phyloP scores from a whole-genome alignment of 2,329 filamentous ascomycete species.

The Aspergillus flavus region DNA sequence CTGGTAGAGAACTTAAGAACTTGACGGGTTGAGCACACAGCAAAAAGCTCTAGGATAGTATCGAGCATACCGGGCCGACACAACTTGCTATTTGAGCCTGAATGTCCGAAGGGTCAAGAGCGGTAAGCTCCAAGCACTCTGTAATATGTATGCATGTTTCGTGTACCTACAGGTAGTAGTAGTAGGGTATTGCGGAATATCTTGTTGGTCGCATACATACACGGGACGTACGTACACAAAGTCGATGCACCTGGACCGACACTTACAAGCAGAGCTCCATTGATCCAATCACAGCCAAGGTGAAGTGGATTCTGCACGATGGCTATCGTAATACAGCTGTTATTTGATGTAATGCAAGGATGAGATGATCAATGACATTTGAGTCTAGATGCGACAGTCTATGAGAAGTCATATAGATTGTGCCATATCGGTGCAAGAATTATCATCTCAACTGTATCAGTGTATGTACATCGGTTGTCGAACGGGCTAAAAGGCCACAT shows the following conservation, averaged over 20 bases:
- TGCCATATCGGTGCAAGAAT: neutral
- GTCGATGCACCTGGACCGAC: conserved; percentile 1
- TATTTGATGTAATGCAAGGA: neutral
- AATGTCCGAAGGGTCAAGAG: neutral
- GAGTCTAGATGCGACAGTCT: neutral
- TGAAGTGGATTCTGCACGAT: conserved; percentile 4
- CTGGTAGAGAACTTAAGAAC: neutral
- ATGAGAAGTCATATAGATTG: neutral
- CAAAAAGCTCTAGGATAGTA: neutral
- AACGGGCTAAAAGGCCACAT: conserved; percentile 21
- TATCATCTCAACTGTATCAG: neutral
- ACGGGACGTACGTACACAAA: conserved; percentile 6
- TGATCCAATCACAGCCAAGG: conserved; percentile 2
- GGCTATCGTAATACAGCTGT: conserved; percentile 7
- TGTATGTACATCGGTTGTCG: no score
- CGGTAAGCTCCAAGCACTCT: neutral
- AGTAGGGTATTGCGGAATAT: neutral
- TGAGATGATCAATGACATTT: neutral
- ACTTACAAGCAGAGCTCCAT: neutral
- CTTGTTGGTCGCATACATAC: conserved; percentile 1
- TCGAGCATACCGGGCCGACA: neutral
- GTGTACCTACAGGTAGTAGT: conserved; percentile 13
- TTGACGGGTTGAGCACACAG: neutral
- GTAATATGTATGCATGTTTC: conserved; percentile 13
- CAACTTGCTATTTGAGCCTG: neutral